phyloP scores from a whole-genome alignment of 805 yeast genomes.

The Candida taoyuanica region DNA sequence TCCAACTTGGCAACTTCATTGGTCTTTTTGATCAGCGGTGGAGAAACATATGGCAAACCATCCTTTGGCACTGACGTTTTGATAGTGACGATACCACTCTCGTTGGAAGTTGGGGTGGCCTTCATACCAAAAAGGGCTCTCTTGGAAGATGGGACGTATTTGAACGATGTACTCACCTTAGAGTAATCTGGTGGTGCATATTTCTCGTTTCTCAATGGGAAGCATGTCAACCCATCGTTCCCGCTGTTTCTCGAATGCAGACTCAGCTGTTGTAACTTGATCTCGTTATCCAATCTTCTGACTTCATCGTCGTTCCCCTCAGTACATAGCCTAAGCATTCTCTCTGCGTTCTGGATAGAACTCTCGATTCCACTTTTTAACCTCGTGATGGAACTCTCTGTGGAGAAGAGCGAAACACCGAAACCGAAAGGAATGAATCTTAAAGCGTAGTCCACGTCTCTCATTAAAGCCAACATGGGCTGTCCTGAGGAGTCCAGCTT shows the following conservation, averaged over 20 bases:
- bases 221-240: slow-evolving; percentile 5
- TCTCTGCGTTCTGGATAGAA: slow-evolving; percentile 16
- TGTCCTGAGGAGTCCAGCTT: slow-evolving; percentile 12
- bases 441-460: slow-evolving; percentile 32
- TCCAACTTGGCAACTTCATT: slow-evolving; percentile 32
- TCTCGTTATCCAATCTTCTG: slow-evolving; percentile 12
- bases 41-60: slow-evolving; percentile 35
- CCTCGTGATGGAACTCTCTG: slow-evolving; percentile 8
- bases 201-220: slow-evolving; percentile 23
- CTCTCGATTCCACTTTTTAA: slow-evolving; percentile 14
- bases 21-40: slow-evolving; percentile 33
- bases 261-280: slow-evolving; percentile 19
- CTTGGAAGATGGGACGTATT: slow-evolving; percentile 3
- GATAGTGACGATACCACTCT: slow-evolving; percentile 30
- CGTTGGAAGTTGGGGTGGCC: background rate
- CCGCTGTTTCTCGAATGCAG: background rate
- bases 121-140: slow-evolving; percentile 3
- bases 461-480: slow-evolving; percentile 28
- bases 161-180: slow-evolving; percentile 15
- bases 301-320: slow-evolving; percentile 22
- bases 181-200: slow-evolving; percentile 18
- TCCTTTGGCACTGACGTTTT: slow-evolving; percentile 30
- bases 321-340: slow-evolving; percentile 14
- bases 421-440: slow-evolving; percentile 40
- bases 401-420: slow-evolving; percentile 20